Evolutionary conservation across 768 basidiomycete genomes (phyloP).

Genomic region (Phanerodontia chrysosporium): DNA sequence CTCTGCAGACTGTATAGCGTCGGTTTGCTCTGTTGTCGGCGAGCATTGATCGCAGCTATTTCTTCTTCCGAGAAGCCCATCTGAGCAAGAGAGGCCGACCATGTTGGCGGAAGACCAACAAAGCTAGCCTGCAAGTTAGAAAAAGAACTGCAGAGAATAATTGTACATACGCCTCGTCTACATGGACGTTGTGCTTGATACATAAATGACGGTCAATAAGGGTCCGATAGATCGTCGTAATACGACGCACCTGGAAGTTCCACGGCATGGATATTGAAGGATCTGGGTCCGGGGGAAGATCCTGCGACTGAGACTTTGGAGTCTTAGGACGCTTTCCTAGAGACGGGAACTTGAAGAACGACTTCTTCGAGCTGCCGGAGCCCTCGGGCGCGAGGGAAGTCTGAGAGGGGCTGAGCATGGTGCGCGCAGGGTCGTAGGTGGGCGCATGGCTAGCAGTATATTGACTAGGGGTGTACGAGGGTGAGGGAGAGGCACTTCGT

Average conservation of each 20-base stretch:
- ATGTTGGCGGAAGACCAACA: conserved; percentile 68
- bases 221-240: background rate
- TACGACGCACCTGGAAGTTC: conserved; percentile 62
- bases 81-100: conserved; percentile 56
- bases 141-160: background rate
- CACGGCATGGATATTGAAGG: conserved; percentile 65
- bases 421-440: conserved; percentile 1
- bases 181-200: conserved; percentile 69
- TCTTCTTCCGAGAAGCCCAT: conserved; percentile 69
- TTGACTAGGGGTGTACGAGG: conserved; percentile 20
- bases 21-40: conserved; percentile 23
- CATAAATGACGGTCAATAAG: background rate
- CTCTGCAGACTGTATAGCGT: conserved; percentile 9
- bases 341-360: conserved; percentile 33
- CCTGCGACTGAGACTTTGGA: conserved; percentile 27
- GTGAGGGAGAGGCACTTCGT: conserved; percentile 24
- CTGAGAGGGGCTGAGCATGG: conserved; percentile 17
- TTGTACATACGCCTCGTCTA: conserved; percentile 61
- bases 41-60: conserved; percentile 54
- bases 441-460: conserved; percentile 2
- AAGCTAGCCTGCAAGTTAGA: conserved; percentile 34
- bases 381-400: conserved; percentile 18
- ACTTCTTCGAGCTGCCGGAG: conserved; percentile 25
- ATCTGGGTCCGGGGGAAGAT: conserved; percentile 34
- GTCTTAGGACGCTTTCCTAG: conserved; percentile 29